Evolutionary conservation across 2,329 filamentous ascomycete species (phyloP).

Genomic region (Fusarium bulbicola): DNA sequence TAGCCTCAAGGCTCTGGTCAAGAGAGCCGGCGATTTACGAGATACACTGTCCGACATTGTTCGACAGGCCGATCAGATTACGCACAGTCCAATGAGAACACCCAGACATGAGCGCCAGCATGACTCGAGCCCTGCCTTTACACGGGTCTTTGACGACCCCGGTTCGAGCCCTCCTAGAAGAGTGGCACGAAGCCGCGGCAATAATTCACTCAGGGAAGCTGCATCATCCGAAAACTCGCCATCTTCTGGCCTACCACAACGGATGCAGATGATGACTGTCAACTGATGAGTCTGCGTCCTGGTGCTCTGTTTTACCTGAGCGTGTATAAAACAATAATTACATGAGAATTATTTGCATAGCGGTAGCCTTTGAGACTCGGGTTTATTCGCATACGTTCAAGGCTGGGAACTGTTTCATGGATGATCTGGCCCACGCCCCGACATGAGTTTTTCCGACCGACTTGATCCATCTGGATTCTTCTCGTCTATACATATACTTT

Average conservation of each 20-base stretch:
- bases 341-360: slow-evolving; percentile 51
- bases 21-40: slow-evolving; percentile 67
- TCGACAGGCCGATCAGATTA: slow-evolving; percentile 66
- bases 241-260: slow-evolving; percentile 58
- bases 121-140: slow-evolving; percentile 74
- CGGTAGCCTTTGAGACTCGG: slow-evolving; percentile 44
- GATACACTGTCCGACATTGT: slow-evolving; percentile 68
- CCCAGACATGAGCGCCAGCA: slow-evolving; percentile 55
- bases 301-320: slow-evolving; percentile 33
- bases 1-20: slow-evolving; percentile 72
- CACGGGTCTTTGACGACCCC: slow-evolving; percentile 71
- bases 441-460: slow-evolving; percentile 9
- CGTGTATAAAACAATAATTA: slow-evolving; percentile 44
- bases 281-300: slow-evolving; percentile 50
- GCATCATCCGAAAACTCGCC: slow-evolving; percentile 63
- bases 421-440: slow-evolving; percentile 6
- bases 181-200: slow-evolving; percentile 62
- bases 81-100: slow-evolving; percentile 63
- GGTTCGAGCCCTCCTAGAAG: slow-evolving; percentile 63
- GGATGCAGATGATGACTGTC: slow-evolving; percentile 73
- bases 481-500: not conserved
- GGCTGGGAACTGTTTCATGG: slow-evolving; percentile 18
- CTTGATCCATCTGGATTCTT: slow-evolving; percentile 18
- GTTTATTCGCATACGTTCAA: slow-evolving; percentile 28
- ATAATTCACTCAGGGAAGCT: slow-evolving; percentile 60